Percentiles rank a stretch among this genome's conserved stretches.
Conservation (phyloP, 495 filamentous ascomycete genomes). For the Xylaria venustula region DNA sequence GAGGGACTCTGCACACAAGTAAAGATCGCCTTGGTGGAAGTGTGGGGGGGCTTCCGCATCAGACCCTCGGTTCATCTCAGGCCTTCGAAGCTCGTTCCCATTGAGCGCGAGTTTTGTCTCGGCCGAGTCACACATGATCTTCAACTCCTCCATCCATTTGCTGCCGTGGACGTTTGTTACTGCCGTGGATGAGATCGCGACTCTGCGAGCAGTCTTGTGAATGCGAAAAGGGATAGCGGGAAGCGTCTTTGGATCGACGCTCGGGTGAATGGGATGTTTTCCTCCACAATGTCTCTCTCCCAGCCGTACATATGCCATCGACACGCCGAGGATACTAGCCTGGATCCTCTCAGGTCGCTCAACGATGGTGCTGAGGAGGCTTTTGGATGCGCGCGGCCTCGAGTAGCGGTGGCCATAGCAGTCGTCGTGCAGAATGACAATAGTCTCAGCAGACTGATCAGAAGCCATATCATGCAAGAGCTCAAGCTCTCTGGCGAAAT, state of each 20-base stretch:
- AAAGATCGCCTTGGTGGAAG: conserved; percentile 83
- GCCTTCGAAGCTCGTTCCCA: conserved; percentile 72
- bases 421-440: conserved; percentile 85
- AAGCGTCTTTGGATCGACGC: conserved; percentile 46
- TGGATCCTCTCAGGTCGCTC: conserved; percentile 91
- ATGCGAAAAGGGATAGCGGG: conserved; percentile 77
- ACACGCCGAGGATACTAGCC: conserved; percentile 76
- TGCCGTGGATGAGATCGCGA: conserved; percentile 63
- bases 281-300: conserved; percentile 77
- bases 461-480: conserved; percentile 55
- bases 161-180: conserved; percentile 82
- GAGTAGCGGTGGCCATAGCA: conserved; percentile 92
- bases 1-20: conserved; percentile 80
- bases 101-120: conserved; percentile 68
- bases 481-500: conserved; percentile 69
- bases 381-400: conserved; percentile 69
- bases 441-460: conserved; percentile 55
- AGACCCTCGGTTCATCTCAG: conserved; percentile 47
- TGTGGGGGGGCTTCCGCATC: conserved; percentile 45
- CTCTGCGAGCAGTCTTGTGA: conserved; percentile 63
- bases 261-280: conserved; percentile 58
- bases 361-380: conserved; percentile 70
- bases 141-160: conserved; percentile 90
- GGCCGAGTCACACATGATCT: conserved; percentile 74
- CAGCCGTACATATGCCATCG: conserved; percentile 83